phyloP scores from a whole-genome alignment of 2,329 filamentous ascomycete species.

The Dothideomycetes sp. region DNA sequence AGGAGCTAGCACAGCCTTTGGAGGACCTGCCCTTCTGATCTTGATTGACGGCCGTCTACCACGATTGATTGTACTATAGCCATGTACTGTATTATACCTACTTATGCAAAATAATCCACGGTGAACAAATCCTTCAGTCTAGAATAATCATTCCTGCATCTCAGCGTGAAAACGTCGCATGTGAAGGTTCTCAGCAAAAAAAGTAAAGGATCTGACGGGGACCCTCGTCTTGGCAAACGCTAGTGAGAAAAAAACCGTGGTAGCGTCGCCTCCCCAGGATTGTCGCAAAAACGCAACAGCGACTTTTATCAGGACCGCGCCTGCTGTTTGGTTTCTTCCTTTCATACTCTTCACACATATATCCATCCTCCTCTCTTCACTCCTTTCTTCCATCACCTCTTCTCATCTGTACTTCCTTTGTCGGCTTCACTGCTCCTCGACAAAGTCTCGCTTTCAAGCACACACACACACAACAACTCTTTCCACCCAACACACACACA shows the following conservation, averaged over 20 bases:
- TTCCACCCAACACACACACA: constrained; percentile 15
- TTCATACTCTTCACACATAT: constrained; percentile 1
- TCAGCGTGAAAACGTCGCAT: too few relatives aligned
- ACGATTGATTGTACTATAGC: too few relatives aligned
- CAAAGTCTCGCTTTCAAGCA: too few relatives aligned
- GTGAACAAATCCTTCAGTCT: neutral
- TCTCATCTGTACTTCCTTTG: neutral
- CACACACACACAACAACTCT: neutral
- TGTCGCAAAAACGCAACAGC: constrained; percentile 6
- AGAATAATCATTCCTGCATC: neutral
- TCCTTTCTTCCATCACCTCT: constrained; percentile 1
- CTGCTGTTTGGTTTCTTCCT: constrained; percentile 4
- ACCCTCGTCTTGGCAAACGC: too few relatives aligned
- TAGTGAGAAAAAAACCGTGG: neutral
- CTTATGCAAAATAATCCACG: neutral
- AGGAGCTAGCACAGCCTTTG: neutral
- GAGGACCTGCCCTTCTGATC: neutral
- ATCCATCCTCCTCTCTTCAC: neutral
- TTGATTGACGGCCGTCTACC: too few relatives aligned
- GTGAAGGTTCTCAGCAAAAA: neutral
- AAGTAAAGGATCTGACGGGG: neutral
- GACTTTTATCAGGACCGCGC: constrained; percentile 9
- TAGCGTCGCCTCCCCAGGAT: constrained; percentile 3
- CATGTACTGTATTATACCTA: too few relatives aligned
- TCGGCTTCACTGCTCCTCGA: neutral